Evolutionary conservation across 495 filamentous ascomycete genomes (phyloP).

Genomic region (Achaetomiella virescens): DNA sequence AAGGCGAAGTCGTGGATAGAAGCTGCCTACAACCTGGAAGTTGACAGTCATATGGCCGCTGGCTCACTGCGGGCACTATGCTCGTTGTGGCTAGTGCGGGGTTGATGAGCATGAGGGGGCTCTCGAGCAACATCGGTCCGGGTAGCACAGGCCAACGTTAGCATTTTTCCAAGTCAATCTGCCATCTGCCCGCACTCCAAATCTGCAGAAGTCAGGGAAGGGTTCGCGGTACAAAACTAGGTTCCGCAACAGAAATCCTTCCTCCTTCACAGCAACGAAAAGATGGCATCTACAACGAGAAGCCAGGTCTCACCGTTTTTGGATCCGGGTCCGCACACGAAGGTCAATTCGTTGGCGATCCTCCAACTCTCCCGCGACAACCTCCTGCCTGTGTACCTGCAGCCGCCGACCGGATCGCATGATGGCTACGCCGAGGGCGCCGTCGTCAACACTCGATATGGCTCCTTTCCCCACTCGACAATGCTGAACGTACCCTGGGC

Average conservation of each 20-base stretch:
- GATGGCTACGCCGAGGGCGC: slow-evolving; percentile 73
- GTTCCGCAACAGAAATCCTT: not conserved
- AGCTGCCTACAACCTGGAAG: too few species aligned
- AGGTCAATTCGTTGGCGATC: slow-evolving; percentile 58
- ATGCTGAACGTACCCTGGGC: slow-evolving; percentile 76
- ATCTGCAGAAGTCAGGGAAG: too few species aligned
- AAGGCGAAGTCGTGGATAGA: too few species aligned
- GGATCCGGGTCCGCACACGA: slow-evolving; percentile 52
- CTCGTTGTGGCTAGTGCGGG: too few species aligned
- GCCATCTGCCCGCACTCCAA: too few species aligned
- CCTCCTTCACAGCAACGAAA: not conserved
- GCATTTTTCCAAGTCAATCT: too few species aligned
- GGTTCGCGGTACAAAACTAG: too few species aligned
- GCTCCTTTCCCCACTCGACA: slow-evolving; percentile 88
- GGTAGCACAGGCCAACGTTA: too few species aligned
- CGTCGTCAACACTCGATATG: slow-evolving; percentile 88
- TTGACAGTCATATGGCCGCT: too few species aligned
- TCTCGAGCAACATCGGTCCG: too few species aligned
- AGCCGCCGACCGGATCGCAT: slow-evolving; percentile 49
- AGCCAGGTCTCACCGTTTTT: slow-evolving; percentile 61
- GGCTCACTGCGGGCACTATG: too few species aligned
- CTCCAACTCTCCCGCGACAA: slow-evolving; percentile 81
- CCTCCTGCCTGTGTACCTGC: slow-evolving; percentile 66
- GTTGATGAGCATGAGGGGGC: too few species aligned
- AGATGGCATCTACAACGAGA: slow-evolving; percentile 24